Evolutionary conservation across 176 grass and related monocot genomes (phyloP).

Genomic region (Rhynchospora breviuscula): DNA sequence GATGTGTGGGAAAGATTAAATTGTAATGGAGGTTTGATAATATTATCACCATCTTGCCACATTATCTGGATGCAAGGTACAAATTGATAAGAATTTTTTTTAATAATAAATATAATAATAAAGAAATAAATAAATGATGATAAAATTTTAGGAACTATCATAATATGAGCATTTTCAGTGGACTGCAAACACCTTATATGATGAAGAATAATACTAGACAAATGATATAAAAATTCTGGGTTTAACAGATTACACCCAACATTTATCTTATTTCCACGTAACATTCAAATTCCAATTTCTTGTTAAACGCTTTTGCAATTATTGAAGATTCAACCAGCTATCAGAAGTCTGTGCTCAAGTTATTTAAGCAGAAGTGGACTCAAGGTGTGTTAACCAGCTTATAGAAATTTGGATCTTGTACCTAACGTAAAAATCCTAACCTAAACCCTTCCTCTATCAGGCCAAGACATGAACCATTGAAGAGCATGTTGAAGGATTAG

Average conservation of each 20-base stretch:
- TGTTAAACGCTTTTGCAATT: background rate
- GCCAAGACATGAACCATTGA: background rate
- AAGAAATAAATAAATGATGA: background rate
- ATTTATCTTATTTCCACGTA: background rate
- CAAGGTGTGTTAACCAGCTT: background rate
- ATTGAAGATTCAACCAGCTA: background rate
- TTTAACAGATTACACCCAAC: background rate
- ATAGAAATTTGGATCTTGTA: background rate
- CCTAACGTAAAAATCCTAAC: background rate
- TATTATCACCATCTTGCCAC: constrained; percentile 36
- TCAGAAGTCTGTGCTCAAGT: background rate
- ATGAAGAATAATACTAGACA: background rate
- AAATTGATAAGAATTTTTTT: constrained; percentile 17
- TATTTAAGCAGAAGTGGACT: background rate
- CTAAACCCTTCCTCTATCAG: background rate
- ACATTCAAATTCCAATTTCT: background rate
- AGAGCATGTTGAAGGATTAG: background rate
- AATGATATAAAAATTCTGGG: too few species aligned
- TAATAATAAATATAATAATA: constrained; percentile 13
- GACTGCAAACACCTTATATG: background rate
- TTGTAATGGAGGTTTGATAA: constrained; percentile 48
- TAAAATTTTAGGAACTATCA: background rate
- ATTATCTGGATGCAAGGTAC: constrained; percentile 47
- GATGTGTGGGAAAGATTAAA: constrained; percentile 92
- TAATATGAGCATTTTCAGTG: background rate